Conservation (phyloP, 441 rosid genomes). For the Viola pubescens region DNA sequence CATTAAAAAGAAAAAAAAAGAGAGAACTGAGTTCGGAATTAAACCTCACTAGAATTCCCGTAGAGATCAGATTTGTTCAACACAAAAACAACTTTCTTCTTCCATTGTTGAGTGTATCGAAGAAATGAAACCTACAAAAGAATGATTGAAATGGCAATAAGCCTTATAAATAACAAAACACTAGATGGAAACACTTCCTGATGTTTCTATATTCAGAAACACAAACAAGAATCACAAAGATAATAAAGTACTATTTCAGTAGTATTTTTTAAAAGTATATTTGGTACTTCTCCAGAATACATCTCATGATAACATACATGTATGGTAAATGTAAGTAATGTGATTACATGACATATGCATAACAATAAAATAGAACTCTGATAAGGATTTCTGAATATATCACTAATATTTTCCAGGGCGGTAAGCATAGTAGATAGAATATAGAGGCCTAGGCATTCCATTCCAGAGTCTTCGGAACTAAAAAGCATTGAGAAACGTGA, state of each 20-base stretch:
- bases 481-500: slow-evolving; percentile 5
- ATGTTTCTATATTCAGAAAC: background rate
- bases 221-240: background rate
- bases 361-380: background rate
- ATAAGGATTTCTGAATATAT: background rate
- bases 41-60: slow-evolving; percentile 70
- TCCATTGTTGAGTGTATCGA: slow-evolving; percentile 90
- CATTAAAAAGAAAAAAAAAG: background rate
- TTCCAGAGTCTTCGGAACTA: slow-evolving; percentile 1
- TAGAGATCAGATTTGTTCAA: slow-evolving; percentile 89
- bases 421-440: background rate
- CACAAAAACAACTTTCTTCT: slow-evolving; percentile 81
- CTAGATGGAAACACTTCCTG: background rate
- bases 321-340: background rate
- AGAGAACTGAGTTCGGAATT: background rate
- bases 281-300: slow-evolving; percentile 2
- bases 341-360: background rate
- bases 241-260: background rate
- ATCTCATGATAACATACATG: background rate
- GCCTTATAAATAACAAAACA: slow-evolving; percentile 4
- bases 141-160: slow-evolving; percentile 11
- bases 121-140: slow-evolving; percentile 74
- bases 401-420: background rate
- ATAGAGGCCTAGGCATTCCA: background rate
- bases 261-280: background rate